Conservation (phyloP, 139 green algal species). For the Axilococcus clingmanii region DNA sequence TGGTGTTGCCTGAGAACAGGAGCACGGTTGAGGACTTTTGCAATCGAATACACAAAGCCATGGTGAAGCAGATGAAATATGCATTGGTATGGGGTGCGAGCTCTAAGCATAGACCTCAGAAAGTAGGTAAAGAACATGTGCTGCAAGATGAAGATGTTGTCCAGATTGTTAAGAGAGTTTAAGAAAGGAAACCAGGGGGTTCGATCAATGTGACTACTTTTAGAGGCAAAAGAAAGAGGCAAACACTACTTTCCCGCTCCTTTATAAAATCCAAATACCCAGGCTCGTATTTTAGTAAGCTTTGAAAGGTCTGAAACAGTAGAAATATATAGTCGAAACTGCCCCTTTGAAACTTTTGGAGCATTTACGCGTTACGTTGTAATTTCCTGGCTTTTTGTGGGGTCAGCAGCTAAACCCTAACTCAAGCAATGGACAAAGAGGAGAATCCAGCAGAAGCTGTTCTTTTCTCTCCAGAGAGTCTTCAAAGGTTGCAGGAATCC, state of each 20-base stretch:
- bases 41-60: conserved; percentile 41
- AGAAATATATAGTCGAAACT: no score
- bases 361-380: no score
- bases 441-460: no score
- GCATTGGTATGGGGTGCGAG: conserved; percentile 79
- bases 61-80: conserved; percentile 96
- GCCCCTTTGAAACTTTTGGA: no score
- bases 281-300: background rate
- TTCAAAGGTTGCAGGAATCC: no score
- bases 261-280: background rate
- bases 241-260: background rate
- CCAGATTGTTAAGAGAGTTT: conserved; percentile 87
- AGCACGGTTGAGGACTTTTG: conserved; percentile 88
- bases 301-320: background rate
- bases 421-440: no score
- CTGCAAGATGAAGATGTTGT: conserved; percentile 95
- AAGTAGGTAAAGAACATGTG: conserved; percentile 79
- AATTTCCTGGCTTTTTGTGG: no score
- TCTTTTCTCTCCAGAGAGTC: no score
- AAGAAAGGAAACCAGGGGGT: conserved; percentile 4
- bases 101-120: conserved; percentile 89
- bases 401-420: no score
- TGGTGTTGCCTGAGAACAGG: conserved; percentile 59
- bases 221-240: no score
- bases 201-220: no score